phyloP scores from a whole-genome alignment of 2,329 filamentous ascomycete species.

The Thelonectria olida region DNA sequence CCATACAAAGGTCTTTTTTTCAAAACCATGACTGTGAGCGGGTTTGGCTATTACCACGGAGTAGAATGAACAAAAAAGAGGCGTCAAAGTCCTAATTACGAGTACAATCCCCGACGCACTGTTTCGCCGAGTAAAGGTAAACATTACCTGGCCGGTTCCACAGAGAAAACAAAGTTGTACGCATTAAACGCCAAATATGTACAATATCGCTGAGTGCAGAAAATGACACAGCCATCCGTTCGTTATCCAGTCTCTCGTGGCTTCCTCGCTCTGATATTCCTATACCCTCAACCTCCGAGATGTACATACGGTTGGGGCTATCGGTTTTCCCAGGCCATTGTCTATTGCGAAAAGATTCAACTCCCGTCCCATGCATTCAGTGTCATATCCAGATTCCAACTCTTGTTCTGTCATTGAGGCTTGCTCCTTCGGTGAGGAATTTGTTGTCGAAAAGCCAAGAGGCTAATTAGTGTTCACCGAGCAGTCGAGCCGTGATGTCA shows the following conservation, averaged over 20 bases:
- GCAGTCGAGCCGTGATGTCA: constrained; percentile 84
- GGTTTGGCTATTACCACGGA: constrained; percentile 18
- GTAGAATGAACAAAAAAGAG: constrained; percentile 19
- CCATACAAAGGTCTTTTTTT: constrained; percentile 37
- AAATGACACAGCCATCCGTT: not conserved
- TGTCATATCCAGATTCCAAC: constrained; percentile 5
- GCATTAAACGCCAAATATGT: not conserved
- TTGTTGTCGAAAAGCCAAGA: not conserved
- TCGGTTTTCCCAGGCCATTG: not conserved
- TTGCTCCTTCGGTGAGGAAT: constrained; percentile 1
- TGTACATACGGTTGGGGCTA: constrained; percentile 13
- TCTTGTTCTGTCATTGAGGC: constrained; percentile 10
- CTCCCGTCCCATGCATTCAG: constrained; percentile 36
- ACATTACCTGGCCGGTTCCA: too few relatives aligned
- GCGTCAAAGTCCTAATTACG: not conserved
- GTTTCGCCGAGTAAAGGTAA: not conserved
- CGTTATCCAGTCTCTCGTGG: not conserved
- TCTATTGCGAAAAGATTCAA: constrained; percentile 28
- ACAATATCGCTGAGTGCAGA: not conserved
- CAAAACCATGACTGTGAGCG: constrained; percentile 18
- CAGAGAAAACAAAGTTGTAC: too few relatives aligned
- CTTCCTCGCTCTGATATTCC: not conserved
- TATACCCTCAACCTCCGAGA: not conserved
- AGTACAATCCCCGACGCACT: not conserved
- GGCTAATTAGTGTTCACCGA: constrained; percentile 72